Base-by-base conservation (phyloP, 441 rosid genomes). In the Euphorbia celastroides region DNA sequence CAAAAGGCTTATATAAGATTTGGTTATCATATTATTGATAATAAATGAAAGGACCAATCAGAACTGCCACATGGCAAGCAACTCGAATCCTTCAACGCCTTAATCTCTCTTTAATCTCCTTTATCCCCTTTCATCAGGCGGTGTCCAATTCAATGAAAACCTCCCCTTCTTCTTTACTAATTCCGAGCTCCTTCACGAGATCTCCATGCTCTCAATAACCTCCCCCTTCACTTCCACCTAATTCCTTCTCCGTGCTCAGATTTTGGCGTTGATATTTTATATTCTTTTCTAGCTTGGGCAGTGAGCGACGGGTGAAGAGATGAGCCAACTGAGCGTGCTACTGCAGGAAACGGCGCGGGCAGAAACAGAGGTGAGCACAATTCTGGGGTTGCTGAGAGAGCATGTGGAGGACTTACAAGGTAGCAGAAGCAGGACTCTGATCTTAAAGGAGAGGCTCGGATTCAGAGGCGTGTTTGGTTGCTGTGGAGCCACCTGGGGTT, bases 381-480 rank as follows among this genome's bases (percentile, higher is more conserved):
- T 84, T 63, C 55, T 84, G 17, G 72, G 81, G 57, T 72, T 88
- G 60, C 82, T 83, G 22, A 75, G 85, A 61, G 79, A 72, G 60
- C 74, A 44, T 65, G 84, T 81, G 84, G 81, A 84, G 52, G 84
- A 83, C 25, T 75, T 65, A 51, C 62, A 67, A 56, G n/a, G 71
- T 60, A 62, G 78, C 58, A 70, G 71, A 63, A 65, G n/a, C 44
- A 60, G 81, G 74, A 75, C 19, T 17, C 0, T 66, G 63, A 72
- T 68, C 42, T 70, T 86, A 14, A 88, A 82, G 55, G 88, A 82
- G 67, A 81, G 92, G 80, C 74, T 88, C 23, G 83, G 96, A 73
- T 77, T 86, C 5, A 81, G 74, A 64, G 78, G 82, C 70, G 54
- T 20, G 5, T 72, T 82, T 42, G 77, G 80, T 42, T 91, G 97